phyloP scores from a whole-genome alignment of 2,329 filamentous ascomycete genomes.

The Aspergillus pseudoglaucus region DNA sequence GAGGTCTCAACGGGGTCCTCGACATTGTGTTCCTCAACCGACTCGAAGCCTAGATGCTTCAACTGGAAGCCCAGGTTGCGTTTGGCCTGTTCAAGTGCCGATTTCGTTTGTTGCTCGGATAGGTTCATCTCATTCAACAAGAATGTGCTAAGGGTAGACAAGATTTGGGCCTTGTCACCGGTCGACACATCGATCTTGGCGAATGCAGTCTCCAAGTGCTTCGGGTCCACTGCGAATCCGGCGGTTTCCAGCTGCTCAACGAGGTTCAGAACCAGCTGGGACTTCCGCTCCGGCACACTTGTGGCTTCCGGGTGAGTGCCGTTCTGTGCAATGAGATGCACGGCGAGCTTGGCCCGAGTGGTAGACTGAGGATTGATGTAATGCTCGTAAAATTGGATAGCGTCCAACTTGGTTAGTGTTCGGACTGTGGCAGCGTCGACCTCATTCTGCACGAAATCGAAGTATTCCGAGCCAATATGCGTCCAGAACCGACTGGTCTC shows the following conservation, averaged over 20 bases:
- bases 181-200: slow-evolving; percentile 40
- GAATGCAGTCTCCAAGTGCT: slow-evolving; percentile 40
- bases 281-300: slow-evolving; percentile 38
- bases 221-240: slow-evolving; percentile 38
- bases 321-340: slow-evolving; percentile 74
- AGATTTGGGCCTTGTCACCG: slow-evolving; percentile 45
- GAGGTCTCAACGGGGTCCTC: slow-evolving; percentile 15
- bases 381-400: slow-evolving; percentile 69
- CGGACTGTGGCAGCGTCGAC: slow-evolving; percentile 71
- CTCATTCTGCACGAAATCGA: slow-evolving; percentile 80
- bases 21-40: slow-evolving; percentile 30
- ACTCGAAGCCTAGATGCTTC: slow-evolving; percentile 37
- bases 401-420: slow-evolving; percentile 67
- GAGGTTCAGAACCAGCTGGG: slow-evolving; percentile 38
- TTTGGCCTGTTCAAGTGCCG: slow-evolving; percentile 45
- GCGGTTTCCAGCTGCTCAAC: slow-evolving; percentile 43
- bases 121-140: slow-evolving; percentile 44
- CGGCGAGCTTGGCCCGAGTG: slow-evolving; percentile 70
- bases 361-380: slow-evolving; percentile 70
- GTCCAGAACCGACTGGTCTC: slow-evolving; percentile 79
- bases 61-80: slow-evolving; percentile 42
- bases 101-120: slow-evolving; percentile 43
- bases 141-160: slow-evolving; percentile 47
- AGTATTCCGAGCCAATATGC: slow-evolving; percentile 78
- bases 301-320: slow-evolving; percentile 35